Percentiles rank a stretch among this genome's conserved stretches.
phyloP scores from a whole-genome alignment of 257 asterid species.

The Asclepias syriaca region DNA sequence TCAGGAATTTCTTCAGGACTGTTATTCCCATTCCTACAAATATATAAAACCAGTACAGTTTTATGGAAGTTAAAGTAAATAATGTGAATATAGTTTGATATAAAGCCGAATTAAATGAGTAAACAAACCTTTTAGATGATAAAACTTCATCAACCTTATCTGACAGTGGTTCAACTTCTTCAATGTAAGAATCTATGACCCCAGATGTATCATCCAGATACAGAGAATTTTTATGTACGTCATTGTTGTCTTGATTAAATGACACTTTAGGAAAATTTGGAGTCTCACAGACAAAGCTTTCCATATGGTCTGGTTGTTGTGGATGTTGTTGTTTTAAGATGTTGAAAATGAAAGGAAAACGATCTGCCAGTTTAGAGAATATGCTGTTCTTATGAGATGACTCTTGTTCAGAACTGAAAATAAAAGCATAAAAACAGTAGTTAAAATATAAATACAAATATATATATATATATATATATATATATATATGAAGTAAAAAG shows the following conservation, averaged over 20 bases:
- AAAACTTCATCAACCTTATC: conserved; percentile 34
- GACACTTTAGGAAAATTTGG: conserved; percentile 29
- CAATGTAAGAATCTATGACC: conserved; percentile 26
- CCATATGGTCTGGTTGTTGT: conserved; percentile 34
- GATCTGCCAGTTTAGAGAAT: conserved; percentile 66
- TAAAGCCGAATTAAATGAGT: conserved; percentile 14
- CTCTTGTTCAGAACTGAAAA: conserved; percentile 34
- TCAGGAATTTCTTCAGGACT: conserved; percentile 35
- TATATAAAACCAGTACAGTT: neutral
- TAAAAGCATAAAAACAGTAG: conserved; percentile 11
- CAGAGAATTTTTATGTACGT: conserved; percentile 23
- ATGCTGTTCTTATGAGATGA: conserved; percentile 56
- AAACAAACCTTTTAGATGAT: conserved; percentile 42
- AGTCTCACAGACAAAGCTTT: conserved; percentile 21
- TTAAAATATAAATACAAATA: neutral
- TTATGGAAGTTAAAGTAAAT: conserved; percentile 21
- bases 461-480: no score
- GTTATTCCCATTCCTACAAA: neutral
- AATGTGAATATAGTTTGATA: conserved; percentile 12
- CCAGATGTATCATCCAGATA: conserved; percentile 34
- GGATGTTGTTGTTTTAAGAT: conserved; percentile 55
- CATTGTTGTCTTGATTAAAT: conserved; percentile 24
- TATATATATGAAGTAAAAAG: neutral
- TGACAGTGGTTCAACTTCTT: conserved; percentile 24
- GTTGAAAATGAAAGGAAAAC: conserved; percentile 72